These are phyloP conservation scores for Salpingoeca rosetta DNA, from an alignment of 78 protist genomes.

Conservation along the genomic window DNA sequence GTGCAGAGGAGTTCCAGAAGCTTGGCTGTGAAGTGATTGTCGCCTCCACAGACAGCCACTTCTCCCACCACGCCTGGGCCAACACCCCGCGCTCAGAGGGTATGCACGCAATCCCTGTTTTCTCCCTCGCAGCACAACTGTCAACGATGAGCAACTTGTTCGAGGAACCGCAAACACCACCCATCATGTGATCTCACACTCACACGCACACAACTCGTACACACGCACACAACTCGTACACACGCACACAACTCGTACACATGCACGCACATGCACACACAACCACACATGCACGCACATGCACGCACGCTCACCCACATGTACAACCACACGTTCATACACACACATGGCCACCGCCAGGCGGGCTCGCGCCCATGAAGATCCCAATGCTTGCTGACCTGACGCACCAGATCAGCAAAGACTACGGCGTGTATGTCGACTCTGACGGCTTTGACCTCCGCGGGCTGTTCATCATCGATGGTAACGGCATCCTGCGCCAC, in stretches of 20 bases:
- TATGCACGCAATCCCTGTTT: too few relatives aligned
- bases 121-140: neutral
- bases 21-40: constrained; percentile 63
- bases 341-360: too few relatives aligned
- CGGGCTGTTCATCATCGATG: constrained; percentile 68
- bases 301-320: too few relatives aligned
- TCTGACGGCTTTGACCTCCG: constrained; percentile 52
- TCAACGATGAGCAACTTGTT: neutral
- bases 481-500: constrained; percentile 54
- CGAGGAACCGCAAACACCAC: too few relatives aligned
- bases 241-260: too few relatives aligned
- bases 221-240: too few relatives aligned
- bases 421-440: constrained; percentile 75
- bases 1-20: constrained; percentile 68
- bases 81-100: constrained; percentile 77
- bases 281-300: too few relatives aligned
- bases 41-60: constrained; percentile 62
- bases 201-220: too few relatives aligned
- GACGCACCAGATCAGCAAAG: constrained; percentile 59
- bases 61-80: constrained; percentile 86
- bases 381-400: constrained; percentile 82
- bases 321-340: too few relatives aligned
- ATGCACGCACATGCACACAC: too few relatives aligned
- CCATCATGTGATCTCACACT: too few relatives aligned
- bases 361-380: constrained; percentile 85